phyloP scores from a whole-genome alignment of 208 protist genomes.

The Crithidia bombi region DNA sequence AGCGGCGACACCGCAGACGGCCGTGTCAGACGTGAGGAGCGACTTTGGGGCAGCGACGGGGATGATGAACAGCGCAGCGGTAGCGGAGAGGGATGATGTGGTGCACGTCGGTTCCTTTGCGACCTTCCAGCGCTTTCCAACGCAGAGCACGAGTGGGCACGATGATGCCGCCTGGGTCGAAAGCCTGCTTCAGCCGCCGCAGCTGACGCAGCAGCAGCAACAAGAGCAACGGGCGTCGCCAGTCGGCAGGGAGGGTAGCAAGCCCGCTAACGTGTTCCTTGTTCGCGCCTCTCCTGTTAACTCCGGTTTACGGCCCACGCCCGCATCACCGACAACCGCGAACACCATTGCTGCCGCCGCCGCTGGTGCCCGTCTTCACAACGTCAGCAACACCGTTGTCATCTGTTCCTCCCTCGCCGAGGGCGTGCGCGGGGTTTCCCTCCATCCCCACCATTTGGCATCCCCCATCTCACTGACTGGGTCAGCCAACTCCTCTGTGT shows the following conservation, averaged over 20 bases:
- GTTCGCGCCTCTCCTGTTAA: background rate
- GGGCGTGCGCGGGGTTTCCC: background rate
- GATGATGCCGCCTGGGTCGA: background rate
- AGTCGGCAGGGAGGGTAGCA: background rate
- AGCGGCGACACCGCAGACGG: background rate
- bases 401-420: background rate
- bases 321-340: background rate
- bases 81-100: background rate
- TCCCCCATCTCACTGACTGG: constrained; percentile 5
- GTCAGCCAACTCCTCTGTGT: constrained; percentile 4
- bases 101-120: background rate
- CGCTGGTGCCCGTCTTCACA: background rate
- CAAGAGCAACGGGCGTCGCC: background rate
- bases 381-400: background rate
- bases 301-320: background rate
- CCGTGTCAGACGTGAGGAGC: background rate
- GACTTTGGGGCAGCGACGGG: no score
- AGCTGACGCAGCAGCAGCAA: background rate
- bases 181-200: background rate
- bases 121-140: background rate
- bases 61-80: no score
- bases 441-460: background rate
- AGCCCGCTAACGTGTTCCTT: background rate
- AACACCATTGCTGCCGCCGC: background rate
- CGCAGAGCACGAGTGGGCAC: background rate